These are phyloP conservation scores for Hamamelis virginiana DNA, from an alignment of 164 flowering plant genomes.

Conservation along the genomic window DNA sequence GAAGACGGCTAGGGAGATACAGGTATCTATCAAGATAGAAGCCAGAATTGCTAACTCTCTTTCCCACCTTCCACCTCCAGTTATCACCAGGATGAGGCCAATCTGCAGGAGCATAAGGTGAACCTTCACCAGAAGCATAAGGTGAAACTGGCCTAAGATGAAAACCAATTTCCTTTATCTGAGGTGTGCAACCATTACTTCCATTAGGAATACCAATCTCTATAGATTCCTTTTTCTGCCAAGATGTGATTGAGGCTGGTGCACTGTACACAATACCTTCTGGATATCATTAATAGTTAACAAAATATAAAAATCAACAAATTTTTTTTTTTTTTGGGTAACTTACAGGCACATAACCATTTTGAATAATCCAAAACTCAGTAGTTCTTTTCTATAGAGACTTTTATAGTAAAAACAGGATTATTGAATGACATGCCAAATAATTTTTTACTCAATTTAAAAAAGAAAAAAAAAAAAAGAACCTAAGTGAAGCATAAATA, in stretches of 20 bases:
- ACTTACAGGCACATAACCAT: background rate
- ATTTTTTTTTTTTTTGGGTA: too few relatives aligned
- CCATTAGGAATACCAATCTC: conserved; percentile 28
- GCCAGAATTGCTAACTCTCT: conserved; percentile 38
- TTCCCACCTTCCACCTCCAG: conserved; percentile 74
- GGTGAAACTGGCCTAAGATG: conserved; percentile 38
- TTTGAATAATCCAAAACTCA: background rate
- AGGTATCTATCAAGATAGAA: conserved; percentile 51
- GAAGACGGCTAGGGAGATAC: conserved; percentile 42
- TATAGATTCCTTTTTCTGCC: conserved; percentile 16
- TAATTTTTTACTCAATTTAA: background rate
- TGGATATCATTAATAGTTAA: background rate
- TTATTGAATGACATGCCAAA: background rate
- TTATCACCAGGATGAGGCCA: conserved; percentile 69
- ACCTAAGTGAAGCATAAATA: background rate
- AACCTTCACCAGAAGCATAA: conserved; percentile 50
- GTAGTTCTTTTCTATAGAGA: background rate
- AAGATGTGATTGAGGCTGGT: conserved; percentile 9
- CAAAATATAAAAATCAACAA: too few relatives aligned
- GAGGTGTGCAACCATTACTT: conserved; percentile 18
- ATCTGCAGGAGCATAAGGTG: conserved; percentile 75
- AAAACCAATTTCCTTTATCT: conserved; percentile 15
- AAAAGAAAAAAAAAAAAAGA: background rate
- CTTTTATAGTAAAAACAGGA: background rate
- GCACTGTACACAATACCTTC: background rate